Evolutionary conservation across 139 green algal genomes (phyloP).

Genomic region (Chlorella sp.): DNA sequence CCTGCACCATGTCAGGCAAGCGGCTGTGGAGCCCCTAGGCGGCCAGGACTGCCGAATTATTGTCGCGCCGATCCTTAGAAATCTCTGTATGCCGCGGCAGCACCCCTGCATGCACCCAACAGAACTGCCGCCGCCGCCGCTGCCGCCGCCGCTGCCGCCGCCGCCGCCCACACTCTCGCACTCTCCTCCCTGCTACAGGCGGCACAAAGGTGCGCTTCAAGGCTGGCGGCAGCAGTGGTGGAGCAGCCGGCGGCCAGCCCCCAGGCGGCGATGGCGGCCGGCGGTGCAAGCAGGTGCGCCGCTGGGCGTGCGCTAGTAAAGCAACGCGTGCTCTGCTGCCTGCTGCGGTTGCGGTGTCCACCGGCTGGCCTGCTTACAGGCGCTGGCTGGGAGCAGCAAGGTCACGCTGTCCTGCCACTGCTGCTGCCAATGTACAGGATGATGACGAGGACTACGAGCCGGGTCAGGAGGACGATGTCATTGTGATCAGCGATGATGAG

Average conservation of each 20-base stretch:
- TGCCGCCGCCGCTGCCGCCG: background rate
- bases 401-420: too few species aligned
- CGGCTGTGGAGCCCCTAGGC: too few species aligned
- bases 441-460: slow-evolving; percentile 19
- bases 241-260: background rate
- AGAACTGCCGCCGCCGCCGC: background rate
- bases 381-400: too few species aligned
- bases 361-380: too few species aligned
- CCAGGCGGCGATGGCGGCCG: background rate
- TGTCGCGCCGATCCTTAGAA: too few species aligned
- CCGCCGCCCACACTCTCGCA: background rate
- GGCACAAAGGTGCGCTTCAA: slow-evolving; percentile 22
- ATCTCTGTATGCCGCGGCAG: background rate
- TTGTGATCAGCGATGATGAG: slow-evolving; percentile 22
- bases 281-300: background rate
- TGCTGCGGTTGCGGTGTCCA: too few species aligned
- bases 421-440: background rate
- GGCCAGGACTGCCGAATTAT: too few species aligned
- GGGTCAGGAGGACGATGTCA: background rate
- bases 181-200: background rate
- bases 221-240: background rate
- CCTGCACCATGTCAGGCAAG: too few species aligned
- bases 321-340: background rate
- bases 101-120: too few species aligned
- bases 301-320: background rate